Evolutionary conservation across 2,329 filamentous ascomycete genomes (phyloP).

Genomic region (Sporothrix humicola): DNA sequence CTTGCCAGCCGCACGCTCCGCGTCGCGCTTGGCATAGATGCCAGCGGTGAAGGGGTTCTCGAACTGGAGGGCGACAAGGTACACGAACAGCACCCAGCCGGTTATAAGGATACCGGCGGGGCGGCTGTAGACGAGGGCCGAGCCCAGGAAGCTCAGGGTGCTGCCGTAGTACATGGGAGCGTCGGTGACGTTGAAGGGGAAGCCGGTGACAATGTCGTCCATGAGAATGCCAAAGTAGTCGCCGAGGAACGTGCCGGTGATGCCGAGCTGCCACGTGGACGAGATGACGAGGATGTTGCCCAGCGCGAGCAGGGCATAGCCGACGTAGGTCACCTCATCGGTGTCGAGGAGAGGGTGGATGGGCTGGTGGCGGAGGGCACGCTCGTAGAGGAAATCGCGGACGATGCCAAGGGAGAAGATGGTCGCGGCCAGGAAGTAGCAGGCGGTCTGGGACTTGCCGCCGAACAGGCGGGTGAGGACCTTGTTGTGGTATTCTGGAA

Average conservation of each 20-base stretch:
- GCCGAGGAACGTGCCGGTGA: conserved; percentile 94
- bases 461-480: conserved; percentile 85
- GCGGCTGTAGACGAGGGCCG: conserved; percentile 82
- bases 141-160: conserved; percentile 89
- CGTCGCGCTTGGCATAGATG: conserved; percentile 88
- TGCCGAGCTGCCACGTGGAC: conserved; percentile 88
- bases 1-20: conserved; percentile 54
- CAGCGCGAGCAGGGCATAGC: conserved; percentile 70
- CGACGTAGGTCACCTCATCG: conserved; percentile 64
- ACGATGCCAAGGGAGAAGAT: conserved; percentile 93
- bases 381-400: conserved; percentile 86
- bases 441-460: conserved; percentile 77
- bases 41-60: conserved; percentile 94
- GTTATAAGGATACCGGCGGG: conserved; percentile 84
- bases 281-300: conserved; percentile 87
- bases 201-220: conserved; percentile 91
- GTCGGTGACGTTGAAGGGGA: conserved; percentile 90
- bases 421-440: conserved; percentile 84
- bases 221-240: conserved; percentile 99
- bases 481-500: conserved; percentile 86
- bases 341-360: conserved; percentile 73
- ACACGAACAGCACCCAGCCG: conserved; percentile 74
- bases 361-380: conserved; percentile 76
- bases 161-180: conserved; percentile 97
- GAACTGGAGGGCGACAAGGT: conserved; percentile 79